These are phyloP conservation scores for Agrostemma githago DNA, from an alignment of 148 eudicot genomes.

Conservation along the genomic window DNA sequence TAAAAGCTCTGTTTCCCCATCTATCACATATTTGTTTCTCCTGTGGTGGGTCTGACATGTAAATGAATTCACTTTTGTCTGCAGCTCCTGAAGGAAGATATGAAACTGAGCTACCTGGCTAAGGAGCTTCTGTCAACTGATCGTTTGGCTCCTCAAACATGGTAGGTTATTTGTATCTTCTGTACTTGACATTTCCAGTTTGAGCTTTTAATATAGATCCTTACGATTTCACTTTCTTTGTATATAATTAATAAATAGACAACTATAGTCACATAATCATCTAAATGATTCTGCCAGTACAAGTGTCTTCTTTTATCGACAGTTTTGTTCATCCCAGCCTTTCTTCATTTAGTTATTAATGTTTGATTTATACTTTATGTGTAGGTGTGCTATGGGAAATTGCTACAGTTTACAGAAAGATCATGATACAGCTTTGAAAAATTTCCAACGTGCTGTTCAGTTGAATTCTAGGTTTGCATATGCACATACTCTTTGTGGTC, in stretches of 20 bases:
- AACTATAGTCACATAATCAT: not conserved
- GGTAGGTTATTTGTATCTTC: constrained; percentile 39
- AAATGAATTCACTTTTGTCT: constrained; percentile 14
- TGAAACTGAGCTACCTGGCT: constrained; percentile 95
- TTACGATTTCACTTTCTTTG: not conserved
- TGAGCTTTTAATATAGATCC: not conserved
- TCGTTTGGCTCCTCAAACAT: constrained; percentile 94
- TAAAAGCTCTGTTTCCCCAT: not conserved
- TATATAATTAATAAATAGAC: not conserved
- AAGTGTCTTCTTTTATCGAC: not conserved
- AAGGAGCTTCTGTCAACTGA: constrained; percentile 94
- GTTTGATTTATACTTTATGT: constrained; percentile 17
- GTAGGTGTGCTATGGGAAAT: constrained; percentile 99
- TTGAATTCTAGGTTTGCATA: constrained; percentile 76
- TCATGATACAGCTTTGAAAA: constrained; percentile 93
- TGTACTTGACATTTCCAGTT: not conserved
- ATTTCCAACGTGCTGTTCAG: constrained; percentile 86
- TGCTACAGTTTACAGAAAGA: constrained; percentile 98
- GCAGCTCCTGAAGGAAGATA: constrained; percentile 95
- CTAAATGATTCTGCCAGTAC: not conserved
- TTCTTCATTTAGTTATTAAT: not conserved
- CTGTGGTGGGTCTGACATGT: constrained; percentile 5
- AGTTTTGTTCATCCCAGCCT: not conserved
- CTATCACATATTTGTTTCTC: not conserved
- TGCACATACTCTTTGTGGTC: constrained; percentile 98